Percentiles rank a stretch among this genome's conserved stretches.
Evolutionary conservation across 108 stramenopile genomes (phyloP).

Genomic region (Epipyxis sp.): DNA sequence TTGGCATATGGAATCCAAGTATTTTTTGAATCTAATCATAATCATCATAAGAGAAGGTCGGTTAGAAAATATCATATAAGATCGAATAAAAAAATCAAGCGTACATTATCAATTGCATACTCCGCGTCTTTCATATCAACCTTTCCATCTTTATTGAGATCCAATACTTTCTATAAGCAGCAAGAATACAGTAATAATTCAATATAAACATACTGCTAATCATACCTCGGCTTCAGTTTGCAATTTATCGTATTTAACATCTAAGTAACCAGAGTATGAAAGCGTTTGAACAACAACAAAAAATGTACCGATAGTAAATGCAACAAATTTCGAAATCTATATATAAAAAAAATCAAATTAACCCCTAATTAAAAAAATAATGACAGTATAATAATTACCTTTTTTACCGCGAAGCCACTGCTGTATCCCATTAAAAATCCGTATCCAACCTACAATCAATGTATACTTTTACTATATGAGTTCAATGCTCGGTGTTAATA

Average conservation of each 20-base stretch:
- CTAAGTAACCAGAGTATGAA: not conserved
- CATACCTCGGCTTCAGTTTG: not conserved
- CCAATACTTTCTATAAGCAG: not conserved
- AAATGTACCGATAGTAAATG: slow-evolving; percentile 2
- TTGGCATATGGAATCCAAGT: slow-evolving; percentile 17
- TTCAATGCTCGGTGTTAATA: not conserved
- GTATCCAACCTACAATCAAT: not conserved
- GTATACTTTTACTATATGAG: not conserved
- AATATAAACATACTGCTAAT: slow-evolving; percentile 13
- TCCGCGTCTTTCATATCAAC: slow-evolving; percentile 7
- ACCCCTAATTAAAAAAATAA: not conserved
- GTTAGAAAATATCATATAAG: not conserved
- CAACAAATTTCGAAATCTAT: slow-evolving; percentile 21
- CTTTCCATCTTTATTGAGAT: slow-evolving; percentile 31
- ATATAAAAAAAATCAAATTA: slow-evolving; percentile 4
- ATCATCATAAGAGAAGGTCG: not conserved
- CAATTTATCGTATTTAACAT: slow-evolving; percentile 12
- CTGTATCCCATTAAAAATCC: slow-evolving; percentile 24
- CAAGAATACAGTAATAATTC: not conserved
- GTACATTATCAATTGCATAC: not conserved
- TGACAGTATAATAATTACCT: not conserved
- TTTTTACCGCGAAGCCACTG: not conserved
- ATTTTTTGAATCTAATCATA: slow-evolving; percentile 12
- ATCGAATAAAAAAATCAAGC: not conserved
- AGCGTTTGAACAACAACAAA: slow-evolving; percentile 22